phyloP scores from a whole-genome alignment of 176 grass and related monocot genomes.

The Phoenix dactylifera region DNA sequence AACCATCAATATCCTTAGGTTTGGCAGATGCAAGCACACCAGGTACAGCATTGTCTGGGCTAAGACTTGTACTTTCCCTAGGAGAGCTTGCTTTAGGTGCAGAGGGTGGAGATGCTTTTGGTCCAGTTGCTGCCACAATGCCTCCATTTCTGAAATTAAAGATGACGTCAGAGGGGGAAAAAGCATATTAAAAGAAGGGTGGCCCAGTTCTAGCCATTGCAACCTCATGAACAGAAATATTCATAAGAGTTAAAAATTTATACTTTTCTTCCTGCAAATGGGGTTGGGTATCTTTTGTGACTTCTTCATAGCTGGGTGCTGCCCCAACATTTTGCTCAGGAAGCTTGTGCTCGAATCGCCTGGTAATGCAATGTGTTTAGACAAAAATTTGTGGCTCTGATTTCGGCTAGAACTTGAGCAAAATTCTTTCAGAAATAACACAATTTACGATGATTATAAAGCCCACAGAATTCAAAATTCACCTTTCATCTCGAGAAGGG shows the following conservation, averaged over 20 bases:
- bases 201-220: background rate
- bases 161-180: slow-evolving; percentile 5
- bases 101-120: slow-evolving; percentile 30
- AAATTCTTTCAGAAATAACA: slow-evolving; percentile 4
- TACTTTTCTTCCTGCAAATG: slow-evolving; percentile 52
- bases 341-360: slow-evolving; percentile 53
- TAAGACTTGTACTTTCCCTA: slow-evolving; percentile 8
- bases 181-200: too few relatives aligned
- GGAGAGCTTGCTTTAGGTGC: slow-evolving; percentile 18
- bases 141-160: slow-evolving; percentile 56
- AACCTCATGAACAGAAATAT: slow-evolving; percentile 13
- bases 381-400: background rate
- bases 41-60: slow-evolving; percentile 13
- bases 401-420: background rate
- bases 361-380: slow-evolving; percentile 20
- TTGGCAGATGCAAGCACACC: slow-evolving; percentile 28
- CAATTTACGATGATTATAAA: slow-evolving; percentile 5
- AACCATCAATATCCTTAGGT: slow-evolving; percentile 45
- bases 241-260: background rate
- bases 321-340: slow-evolving; percentile 68
- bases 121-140: slow-evolving; percentile 23
- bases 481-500: slow-evolving; percentile 68
- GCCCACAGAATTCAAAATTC: slow-evolving; percentile 11
- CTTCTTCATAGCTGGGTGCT: slow-evolving; percentile 81
- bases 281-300: slow-evolving; percentile 34